Conservation (phyloP, 768 basidiomycete genomes). For the button mushroom (Agaricus bisporus) region DNA sequence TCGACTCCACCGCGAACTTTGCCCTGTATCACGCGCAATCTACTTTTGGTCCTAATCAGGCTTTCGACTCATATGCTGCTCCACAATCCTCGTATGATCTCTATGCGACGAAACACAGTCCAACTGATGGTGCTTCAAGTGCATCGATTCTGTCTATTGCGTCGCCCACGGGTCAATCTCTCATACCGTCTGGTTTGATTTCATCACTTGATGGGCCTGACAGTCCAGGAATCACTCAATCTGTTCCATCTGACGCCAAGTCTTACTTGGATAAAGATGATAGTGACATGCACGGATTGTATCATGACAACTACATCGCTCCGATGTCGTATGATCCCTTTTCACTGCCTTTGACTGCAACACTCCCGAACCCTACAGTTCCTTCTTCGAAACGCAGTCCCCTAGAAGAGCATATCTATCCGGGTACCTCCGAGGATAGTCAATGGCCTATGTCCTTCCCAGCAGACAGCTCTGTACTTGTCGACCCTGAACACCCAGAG, state of each 20-base stretch:
- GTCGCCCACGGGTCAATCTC: constrained; percentile 8
- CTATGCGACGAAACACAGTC: not conserved
- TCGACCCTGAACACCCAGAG: not conserved
- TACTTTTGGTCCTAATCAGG: not conserved
- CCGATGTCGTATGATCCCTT: not conserved
- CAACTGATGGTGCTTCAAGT: constrained; percentile 28
- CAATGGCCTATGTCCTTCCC: not conserved
- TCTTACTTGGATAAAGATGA: constrained; percentile 47
- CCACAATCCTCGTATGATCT: not conserved
- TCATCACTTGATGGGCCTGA: constrained; percentile 11
- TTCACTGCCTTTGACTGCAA: not conserved
- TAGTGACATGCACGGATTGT: constrained; percentile 23
- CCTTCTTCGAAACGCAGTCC: constrained; percentile 2
- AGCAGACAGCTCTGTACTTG: not conserved
- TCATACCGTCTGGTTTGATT: constrained; percentile 13
- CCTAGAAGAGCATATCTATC: not conserved
- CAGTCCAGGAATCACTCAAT: constrained; percentile 16
- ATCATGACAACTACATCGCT: constrained; percentile 3
- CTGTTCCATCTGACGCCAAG: constrained; percentile 40
- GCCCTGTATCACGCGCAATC: not conserved
- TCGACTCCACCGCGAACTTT: not conserved
- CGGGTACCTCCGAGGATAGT: not conserved
- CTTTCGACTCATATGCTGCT: not conserved
- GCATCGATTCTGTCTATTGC: constrained; percentile 31
- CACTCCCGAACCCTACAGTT: not conserved